These are phyloP conservation scores for Pseudozyma sp. DNA, from an alignment of 1,284 basidiomycete genomes.

Conservation along the genomic window DNA sequence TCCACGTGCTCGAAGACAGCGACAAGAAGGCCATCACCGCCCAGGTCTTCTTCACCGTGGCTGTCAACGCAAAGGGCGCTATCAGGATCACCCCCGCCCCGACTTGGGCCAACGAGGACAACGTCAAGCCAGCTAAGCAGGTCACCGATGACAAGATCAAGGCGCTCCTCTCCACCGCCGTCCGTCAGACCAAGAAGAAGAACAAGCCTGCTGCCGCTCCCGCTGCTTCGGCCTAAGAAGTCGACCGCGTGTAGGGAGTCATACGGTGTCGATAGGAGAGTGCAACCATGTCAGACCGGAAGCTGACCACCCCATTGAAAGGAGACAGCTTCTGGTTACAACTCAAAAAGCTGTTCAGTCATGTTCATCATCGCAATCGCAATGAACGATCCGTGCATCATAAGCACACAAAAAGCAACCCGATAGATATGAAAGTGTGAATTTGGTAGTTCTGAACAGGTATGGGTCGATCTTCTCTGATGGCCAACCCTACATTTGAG, in stretches of 20 bases:
- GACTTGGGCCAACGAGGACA: conserved; percentile 91
- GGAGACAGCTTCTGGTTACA: too few relatives aligned
- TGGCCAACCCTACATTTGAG: not conserved
- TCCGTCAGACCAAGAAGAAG: conserved; percentile 92
- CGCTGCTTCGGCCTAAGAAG: conserved; percentile 26
- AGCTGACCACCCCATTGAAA: too few relatives aligned
- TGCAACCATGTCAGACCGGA: too few relatives aligned
- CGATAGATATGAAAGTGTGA: not conserved
- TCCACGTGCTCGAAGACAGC: conserved; percentile 75
- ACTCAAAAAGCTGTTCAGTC: not conserved
- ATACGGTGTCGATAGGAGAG: too few relatives aligned
- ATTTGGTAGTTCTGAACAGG: too few relatives aligned
- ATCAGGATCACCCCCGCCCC: conserved; percentile 86
- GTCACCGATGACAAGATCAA: conserved; percentile 71
- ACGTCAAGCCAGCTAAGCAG: conserved; percentile 79
- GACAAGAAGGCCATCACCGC: conserved; percentile 71
- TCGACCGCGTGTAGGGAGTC: too few relatives aligned
- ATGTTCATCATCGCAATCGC: conserved; percentile 1
- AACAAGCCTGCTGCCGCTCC: conserved; percentile 70
- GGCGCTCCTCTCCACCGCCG: conserved; percentile 78
- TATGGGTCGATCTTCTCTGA: not conserved
- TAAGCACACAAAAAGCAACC: conserved; percentile 4
- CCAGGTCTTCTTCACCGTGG: conserved; percentile 95
- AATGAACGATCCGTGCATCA: conserved; percentile 5
- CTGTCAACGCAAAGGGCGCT: conserved; percentile 79